A percentile compares a stretch with the other conserved stretches of the same genome.
Conservation (phyloP, 2,329 filamentous ascomycete genomes). For the Lizonia empirigonia region DNA sequence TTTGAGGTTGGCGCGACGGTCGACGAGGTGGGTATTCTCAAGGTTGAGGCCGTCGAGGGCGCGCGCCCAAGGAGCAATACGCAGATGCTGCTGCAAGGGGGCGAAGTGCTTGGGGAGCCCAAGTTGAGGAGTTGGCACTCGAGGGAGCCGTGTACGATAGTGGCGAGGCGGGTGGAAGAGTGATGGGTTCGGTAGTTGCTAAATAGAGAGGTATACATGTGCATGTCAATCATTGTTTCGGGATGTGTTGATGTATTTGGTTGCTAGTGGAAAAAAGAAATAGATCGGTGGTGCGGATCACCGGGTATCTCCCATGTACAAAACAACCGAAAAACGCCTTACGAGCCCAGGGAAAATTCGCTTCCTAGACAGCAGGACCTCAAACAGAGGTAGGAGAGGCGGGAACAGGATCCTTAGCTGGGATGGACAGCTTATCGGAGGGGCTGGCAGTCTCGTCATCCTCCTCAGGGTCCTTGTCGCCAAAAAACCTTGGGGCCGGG, state of each 20-base stretch:
- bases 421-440: too few species aligned
- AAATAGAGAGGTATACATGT: neutral
- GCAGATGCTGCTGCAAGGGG: slow-evolving; percentile 33
- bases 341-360: too few species aligned
- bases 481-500: too few species aligned
- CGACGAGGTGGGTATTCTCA: slow-evolving; percentile 72
- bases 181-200: neutral
- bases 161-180: slow-evolving; percentile 35
- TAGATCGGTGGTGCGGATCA: too few species aligned
- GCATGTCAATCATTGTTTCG: neutral
- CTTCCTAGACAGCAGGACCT: too few species aligned
- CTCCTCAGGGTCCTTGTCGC: too few species aligned
- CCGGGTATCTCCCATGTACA: too few species aligned
- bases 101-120: slow-evolving; percentile 40
- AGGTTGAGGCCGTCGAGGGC: slow-evolving; percentile 21
- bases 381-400: too few species aligned
- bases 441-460: too few species aligned
- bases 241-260: neutral
- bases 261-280: too few species aligned
- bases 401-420: too few species aligned
- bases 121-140: slow-evolving; percentile 53
- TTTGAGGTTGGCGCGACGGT: slow-evolving; percentile 82
- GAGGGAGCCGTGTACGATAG: slow-evolving; percentile 53
- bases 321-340: too few species aligned
- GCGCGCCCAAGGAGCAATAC: slow-evolving; percentile 33